These are phyloP conservation scores for Ramichloridium luteum DNA, from an alignment of 2,329 filamentous ascomycete species.

Conservation along the genomic window DNA sequence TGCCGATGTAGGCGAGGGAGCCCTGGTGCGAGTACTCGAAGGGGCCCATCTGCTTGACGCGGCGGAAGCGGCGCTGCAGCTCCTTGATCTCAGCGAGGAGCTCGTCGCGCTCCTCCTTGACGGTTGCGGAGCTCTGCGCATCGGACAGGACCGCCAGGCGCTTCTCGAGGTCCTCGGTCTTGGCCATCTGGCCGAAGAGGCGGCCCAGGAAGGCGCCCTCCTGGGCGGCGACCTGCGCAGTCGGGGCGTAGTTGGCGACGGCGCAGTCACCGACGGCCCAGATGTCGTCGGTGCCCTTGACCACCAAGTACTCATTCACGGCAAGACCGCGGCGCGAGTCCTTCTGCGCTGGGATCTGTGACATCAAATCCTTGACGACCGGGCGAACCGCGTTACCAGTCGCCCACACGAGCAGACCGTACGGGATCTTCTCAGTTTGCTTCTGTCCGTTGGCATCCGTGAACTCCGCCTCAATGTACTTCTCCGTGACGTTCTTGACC, in stretches of 20 bases:
- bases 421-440: constrained; percentile 69
- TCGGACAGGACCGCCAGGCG: constrained; percentile 59
- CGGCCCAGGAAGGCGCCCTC: constrained; percentile 90
- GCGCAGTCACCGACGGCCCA: constrained; percentile 98
- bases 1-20: constrained; percentile 92
- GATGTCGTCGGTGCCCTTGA: constrained; percentile 91
- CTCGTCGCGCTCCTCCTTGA: constrained; percentile 44
- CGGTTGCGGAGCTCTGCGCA: constrained; percentile 52
- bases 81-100: constrained; percentile 67
- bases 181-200: constrained; percentile 98
- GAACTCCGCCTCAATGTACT: constrained; percentile 80
- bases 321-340: constrained; percentile 87
- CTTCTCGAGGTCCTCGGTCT: constrained; percentile 69
- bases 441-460: constrained; percentile 75
- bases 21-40: constrained; percentile 99
- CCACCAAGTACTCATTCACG: constrained; percentile 97
- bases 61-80: constrained; percentile 72
- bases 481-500: constrained; percentile 94
- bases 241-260: constrained; percentile 93
- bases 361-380: constrained; percentile 82
- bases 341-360: constrained; percentile 84
- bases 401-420: constrained; percentile 94
- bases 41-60: constrained; percentile 88
- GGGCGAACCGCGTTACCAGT: constrained; percentile 90
- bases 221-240: constrained; percentile 89